Evolutionary conservation across 345 rosid species (phyloP).

Genomic region (Psidium friedrichsthalianum): DNA sequence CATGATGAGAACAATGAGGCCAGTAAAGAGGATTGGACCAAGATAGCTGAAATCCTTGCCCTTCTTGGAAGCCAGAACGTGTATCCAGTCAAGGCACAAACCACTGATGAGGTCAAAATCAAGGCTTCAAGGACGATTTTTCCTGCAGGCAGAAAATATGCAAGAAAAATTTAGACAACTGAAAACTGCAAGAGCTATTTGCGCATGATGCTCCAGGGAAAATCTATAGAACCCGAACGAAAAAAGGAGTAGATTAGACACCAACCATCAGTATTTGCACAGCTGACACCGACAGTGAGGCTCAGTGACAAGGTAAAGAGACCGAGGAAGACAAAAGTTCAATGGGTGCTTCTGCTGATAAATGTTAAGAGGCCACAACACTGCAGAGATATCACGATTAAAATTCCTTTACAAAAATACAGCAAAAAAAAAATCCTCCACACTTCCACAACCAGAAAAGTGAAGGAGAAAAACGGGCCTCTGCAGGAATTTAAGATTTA

Average conservation of each 20-base stretch:
- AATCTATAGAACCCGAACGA: neutral
- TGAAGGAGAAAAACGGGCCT: neutral
- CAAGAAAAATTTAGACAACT: neutral
- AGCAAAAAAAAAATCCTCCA: neutral
- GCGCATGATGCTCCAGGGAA: neutral
- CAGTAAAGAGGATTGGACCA: slow-evolving; percentile 84
- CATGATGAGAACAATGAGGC: slow-evolving; percentile 61
- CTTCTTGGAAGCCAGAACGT: slow-evolving; percentile 96
- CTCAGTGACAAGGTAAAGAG: slow-evolving; percentile 81
- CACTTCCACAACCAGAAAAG: neutral
- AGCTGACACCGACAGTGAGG: slow-evolving; percentile 75
- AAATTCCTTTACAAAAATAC: neutral
- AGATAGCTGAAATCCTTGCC: slow-evolving; percentile 91
- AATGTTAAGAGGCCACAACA: slow-evolving; percentile 78
- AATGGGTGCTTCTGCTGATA: slow-evolving; percentile 94
- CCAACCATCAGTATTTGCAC: slow-evolving; percentile 83
- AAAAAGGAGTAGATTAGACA: slow-evolving; percentile 1
- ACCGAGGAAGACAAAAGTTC: slow-evolving; percentile 74
- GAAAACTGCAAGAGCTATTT: neutral
- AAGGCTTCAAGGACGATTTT: slow-evolving; percentile 89
- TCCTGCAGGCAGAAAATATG: slow-evolving; percentile 36
- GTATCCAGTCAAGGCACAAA: slow-evolving; percentile 68
- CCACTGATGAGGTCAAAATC: slow-evolving; percentile 79
- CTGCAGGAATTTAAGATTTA: neutral
- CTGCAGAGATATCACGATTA: slow-evolving; percentile 28